A percentile compares a stretch with the other conserved stretches of the same genome.
Evolutionary conservation across 2,329 filamentous ascomycete genomes (phyloP).

Genomic region (Cylindrodendrum hubeiense): DNA sequence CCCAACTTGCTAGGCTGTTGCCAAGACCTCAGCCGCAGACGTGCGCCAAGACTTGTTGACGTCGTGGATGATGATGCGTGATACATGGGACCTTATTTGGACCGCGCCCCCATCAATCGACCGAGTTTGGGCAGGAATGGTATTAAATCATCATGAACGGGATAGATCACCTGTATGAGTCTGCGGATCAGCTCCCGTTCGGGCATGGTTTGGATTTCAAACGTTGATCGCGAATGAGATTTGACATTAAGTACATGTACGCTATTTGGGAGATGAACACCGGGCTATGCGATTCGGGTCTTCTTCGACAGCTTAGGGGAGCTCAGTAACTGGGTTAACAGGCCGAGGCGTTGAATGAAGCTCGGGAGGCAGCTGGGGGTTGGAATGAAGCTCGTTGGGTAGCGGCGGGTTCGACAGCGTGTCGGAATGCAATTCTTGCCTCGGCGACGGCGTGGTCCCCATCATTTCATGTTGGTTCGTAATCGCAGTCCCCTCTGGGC

Average conservation of each 20-base stretch:
- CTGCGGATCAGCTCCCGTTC: not conserved
- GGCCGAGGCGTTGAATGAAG: not conserved
- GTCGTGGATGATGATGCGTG: not conserved
- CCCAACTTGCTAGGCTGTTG: not conserved
- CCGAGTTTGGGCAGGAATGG: not conserved
- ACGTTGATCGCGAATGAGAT: not conserved
- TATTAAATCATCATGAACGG: not conserved
- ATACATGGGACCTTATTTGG: slow-evolving; percentile 1
- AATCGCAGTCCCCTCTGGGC: not conserved
- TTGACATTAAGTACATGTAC: not conserved
- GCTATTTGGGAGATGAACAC: not conserved
- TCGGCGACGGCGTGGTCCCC: slow-evolving; percentile 6
- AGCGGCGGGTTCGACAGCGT: not conserved
- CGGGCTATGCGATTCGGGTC: not conserved
- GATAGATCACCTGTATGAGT: not conserved
- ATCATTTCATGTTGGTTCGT: slow-evolving; percentile 16
- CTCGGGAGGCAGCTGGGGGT: not conserved
- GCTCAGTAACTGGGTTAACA: not conserved
- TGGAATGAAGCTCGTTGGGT: not conserved
- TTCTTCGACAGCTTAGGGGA: not conserved
- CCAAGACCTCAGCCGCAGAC: not conserved
- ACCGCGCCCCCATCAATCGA: not conserved
- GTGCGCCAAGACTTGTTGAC: not conserved
- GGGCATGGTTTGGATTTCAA: not conserved
- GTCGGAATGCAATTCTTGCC: slow-evolving; percentile 16